phyloP scores from a whole-genome alignment of 2,329 filamentous ascomycete genomes.

The Pseudovirgaria hyperparasitica region DNA sequence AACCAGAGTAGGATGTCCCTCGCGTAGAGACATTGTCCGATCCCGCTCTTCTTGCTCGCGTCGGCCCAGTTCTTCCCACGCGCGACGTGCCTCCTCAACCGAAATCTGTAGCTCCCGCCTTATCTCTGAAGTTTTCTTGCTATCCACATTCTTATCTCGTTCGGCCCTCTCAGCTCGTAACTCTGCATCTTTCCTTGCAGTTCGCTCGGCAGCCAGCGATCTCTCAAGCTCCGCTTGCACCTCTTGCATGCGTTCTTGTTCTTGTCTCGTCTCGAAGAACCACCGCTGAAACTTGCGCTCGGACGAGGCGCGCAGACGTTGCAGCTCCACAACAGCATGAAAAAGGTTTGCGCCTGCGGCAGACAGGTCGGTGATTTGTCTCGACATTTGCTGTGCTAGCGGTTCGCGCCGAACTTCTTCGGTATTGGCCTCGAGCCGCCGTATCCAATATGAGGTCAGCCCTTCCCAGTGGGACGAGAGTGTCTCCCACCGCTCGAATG shows the following conservation, averaged over 20 bases:
- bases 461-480: slow-evolving; percentile 97
- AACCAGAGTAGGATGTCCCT: slow-evolving; percentile 77
- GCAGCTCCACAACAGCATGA: slow-evolving; percentile 91
- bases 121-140: slow-evolving; percentile 79
- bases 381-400: slow-evolving; percentile 73
- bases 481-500: slow-evolving; percentile 95
- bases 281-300: slow-evolving; percentile 97
- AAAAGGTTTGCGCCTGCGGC: slow-evolving; percentile 94
- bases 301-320: slow-evolving; percentile 83
- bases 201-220: slow-evolving; percentile 61
- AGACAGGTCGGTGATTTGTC: slow-evolving; percentile 94
- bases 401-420: slow-evolving; percentile 74
- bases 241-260: slow-evolving; percentile 77
- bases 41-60: slow-evolving; percentile 90
- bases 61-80: slow-evolving; percentile 92
- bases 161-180: slow-evolving; percentile 54
- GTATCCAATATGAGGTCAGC: slow-evolving; percentile 93
- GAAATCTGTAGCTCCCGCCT: slow-evolving; percentile 86
- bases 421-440: slow-evolving; percentile 78
- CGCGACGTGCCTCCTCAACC: slow-evolving; percentile 86
- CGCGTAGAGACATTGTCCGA: slow-evolving; percentile 69
- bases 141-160: slow-evolving; percentile 53
- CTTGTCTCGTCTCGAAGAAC: slow-evolving; percentile 90
- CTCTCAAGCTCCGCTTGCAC: slow-evolving; percentile 67
- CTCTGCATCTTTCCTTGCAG: slow-evolving; percentile 54